phyloP scores from a whole-genome alignment of 257 asterid genomes.

The Nemophila menziesii region DNA sequence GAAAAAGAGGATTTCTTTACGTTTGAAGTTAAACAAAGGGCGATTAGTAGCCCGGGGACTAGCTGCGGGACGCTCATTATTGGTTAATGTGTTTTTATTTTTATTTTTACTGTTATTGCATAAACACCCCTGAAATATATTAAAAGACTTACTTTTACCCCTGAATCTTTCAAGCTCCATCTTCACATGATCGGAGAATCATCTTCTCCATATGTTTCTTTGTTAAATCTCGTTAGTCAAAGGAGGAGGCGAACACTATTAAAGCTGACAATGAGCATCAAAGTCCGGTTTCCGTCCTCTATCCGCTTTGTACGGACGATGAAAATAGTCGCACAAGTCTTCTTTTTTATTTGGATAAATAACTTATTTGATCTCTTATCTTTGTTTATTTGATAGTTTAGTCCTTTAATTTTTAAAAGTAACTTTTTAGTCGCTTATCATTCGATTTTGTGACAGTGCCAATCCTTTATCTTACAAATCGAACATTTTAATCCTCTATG shows the following conservation, averaged over 20 bases:
- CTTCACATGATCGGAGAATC: slow-evolving; percentile 27
- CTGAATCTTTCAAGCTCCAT: slow-evolving; percentile 25
- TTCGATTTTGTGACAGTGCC: no score
- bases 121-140: no score
- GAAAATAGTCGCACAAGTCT: slow-evolving; percentile 36
- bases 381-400: no score
- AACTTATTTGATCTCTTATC: no score
- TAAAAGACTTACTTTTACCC: not conserved
- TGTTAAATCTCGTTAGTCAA: slow-evolving; percentile 25
- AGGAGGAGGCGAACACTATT: slow-evolving; percentile 15
- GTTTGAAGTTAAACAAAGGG: not conserved
- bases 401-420: no score
- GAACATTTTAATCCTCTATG: no score
- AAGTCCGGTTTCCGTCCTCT: slow-evolving; percentile 83
- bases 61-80: not conserved
- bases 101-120: no score
- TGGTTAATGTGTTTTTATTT: not conserved
- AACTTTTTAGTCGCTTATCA: no score
- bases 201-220: slow-evolving; percentile 12
- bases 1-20: slow-evolving; percentile 1
- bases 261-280: no score
- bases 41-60: not conserved
- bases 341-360: no score
- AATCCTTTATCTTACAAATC: no score
- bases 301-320: slow-evolving; percentile 42